Percentiles rank a stretch among this genome's conserved stretches.
These are phyloP conservation scores for Cephalotrichum gorgonifer DNA, from an alignment of 2,329 filamentous ascomycete species.

Conservation along the genomic window DNA sequence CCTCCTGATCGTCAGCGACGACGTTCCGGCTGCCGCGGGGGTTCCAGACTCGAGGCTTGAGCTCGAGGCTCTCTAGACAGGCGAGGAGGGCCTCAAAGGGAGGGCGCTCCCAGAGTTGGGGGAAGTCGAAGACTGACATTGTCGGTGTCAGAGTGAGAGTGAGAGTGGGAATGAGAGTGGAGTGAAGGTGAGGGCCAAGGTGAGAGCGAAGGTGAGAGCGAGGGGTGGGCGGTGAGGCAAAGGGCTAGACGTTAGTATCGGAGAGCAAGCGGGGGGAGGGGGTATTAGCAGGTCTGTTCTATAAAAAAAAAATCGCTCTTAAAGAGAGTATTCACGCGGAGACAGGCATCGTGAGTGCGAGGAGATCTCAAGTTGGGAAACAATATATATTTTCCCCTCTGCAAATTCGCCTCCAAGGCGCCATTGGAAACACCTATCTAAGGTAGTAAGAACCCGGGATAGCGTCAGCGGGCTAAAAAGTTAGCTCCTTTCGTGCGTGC, in stretches of 20 bases:
- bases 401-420: neutral
- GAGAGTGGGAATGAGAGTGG: neutral
- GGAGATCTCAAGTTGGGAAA: neutral
- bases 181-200: neutral
- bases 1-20: conserved; percentile 26
- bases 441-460: neutral
- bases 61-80: conserved; percentile 55
- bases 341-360: neutral
- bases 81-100: conserved; percentile 51
- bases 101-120: conserved; percentile 74
- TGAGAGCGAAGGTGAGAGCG: neutral
- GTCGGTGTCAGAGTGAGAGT: no score
- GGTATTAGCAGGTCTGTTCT: no score
- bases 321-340: neutral
- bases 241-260: no score
- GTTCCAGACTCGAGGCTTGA: conserved; percentile 60
- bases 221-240: no score
- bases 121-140: conserved; percentile 34
- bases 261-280: no score
- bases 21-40: conserved; percentile 27
- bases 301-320: neutral
- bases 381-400: neutral
- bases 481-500: no score
- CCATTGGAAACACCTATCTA: neutral
- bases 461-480: neutral